phyloP scores from a whole-genome alignment of 1,284 basidiomycete genomes.

The Cryptococcus floricola region DNA sequence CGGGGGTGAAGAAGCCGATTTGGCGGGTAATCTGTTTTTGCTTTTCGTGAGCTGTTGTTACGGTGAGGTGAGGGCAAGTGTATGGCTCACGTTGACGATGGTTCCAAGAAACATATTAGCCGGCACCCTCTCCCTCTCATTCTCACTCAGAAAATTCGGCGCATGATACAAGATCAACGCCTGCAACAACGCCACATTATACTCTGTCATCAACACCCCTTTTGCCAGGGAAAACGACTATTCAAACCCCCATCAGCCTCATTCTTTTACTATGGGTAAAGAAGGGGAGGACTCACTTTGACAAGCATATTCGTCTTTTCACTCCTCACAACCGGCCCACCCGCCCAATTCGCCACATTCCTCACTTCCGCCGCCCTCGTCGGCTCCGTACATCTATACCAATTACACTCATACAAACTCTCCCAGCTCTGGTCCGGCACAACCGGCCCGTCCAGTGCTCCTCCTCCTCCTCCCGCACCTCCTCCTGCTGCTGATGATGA shows the following conservation, averaged over 20 bases:
- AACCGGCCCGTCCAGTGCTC: slow-evolving; percentile 27
- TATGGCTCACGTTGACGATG: slow-evolving; percentile 41
- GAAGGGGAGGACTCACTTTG: slow-evolving; percentile 27
- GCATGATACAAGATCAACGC: slow-evolving; percentile 50
- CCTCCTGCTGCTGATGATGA: too few species aligned
- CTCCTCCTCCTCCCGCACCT: neutral
- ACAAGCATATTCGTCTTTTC: slow-evolving; percentile 52
- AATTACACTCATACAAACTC: slow-evolving; percentile 24
- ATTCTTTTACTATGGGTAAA: neutral
- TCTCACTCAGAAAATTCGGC: slow-evolving; percentile 47
- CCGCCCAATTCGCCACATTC: slow-evolving; percentile 35
- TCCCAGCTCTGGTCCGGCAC: slow-evolving; percentile 30
- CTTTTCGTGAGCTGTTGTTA: neutral
- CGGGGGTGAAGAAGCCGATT: slow-evolving; percentile 46
- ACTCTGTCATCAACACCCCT: slow-evolving; percentile 48
- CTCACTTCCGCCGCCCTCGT: slow-evolving; percentile 8
- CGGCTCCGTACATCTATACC: neutral
- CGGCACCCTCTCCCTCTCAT: slow-evolving; percentile 41
- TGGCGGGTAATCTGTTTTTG: slow-evolving; percentile 46
- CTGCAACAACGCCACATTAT: slow-evolving; percentile 49
- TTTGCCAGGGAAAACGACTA: slow-evolving; percentile 45
- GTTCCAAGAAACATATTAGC: slow-evolving; percentile 49
- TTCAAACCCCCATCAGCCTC: slow-evolving; percentile 8
- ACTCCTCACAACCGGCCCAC: slow-evolving; percentile 38
- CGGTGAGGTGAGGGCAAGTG: neutral